Evolutionary conservation across 2,329 filamentous ascomycete species (phyloP), one percentile per base, ranked within the genome.

Genomic region (Colletotrichum agaves): DNA sequence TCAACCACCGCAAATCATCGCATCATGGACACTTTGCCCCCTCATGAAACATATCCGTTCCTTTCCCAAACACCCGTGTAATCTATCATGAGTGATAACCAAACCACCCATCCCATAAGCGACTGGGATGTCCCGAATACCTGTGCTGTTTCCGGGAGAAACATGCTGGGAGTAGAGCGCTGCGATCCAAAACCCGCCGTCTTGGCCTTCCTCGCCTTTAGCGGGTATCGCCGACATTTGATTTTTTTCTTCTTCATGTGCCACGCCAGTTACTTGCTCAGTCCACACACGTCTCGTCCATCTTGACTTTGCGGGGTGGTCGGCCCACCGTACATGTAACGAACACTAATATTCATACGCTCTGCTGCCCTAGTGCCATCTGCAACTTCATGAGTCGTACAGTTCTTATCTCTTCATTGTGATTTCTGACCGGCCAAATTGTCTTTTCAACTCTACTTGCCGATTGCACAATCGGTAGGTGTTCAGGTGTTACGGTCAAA

Each of bases 1-100:
- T 58, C 64, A 33, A 31, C 27, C 46, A 41, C 53, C 41, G 53
- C 61, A 64, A 68, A 68, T 65, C 65, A 65, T 68, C 53, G 65
- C 61, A 68, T 60, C 65, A 68, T 65, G 47, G 61, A 49, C 61
- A 44, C 53, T 59, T 39, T 17, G 15, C 47, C 39, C 61, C 39
- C 61, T 43, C 15, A 60, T 60, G 65, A 60, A 65, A 64, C 61
- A 68, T 55, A 60, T 21, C 59, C 15, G 39, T 65, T 55, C 35
- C 55, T 55, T 43, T 60, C 55, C 41, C 61, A 55, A 65, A 64
- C 47, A 65, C 41, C 19, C 31, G 12, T 41, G 49, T 56, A 58
- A 68, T 50, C 23, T 31, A 44, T 23, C 15, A 46, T 11, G 17
- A 27, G 44, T 46, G 35, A 33, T 63, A 39, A 27, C 11, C 21